Conservation (phyloP, 2,329 filamentous ascomycete genomes). For the Pseudogymnoascus sp. region DNA sequence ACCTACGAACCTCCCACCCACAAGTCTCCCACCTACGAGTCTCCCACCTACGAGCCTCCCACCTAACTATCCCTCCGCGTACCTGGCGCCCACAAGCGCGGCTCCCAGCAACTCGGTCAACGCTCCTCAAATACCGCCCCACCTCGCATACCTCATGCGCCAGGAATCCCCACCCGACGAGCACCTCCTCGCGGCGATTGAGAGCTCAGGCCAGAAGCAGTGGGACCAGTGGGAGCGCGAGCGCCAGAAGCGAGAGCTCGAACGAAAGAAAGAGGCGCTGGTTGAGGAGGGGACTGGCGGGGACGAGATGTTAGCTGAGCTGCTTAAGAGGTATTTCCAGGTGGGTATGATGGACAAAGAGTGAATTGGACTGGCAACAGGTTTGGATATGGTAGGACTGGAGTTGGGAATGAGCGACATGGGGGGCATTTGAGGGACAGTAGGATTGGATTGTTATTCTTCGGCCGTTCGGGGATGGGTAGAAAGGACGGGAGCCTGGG, state of each 20-base stretch:
- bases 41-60: not conserved
- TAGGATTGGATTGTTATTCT: not conserved
- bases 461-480: not conserved
- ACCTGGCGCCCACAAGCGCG: not conserved
- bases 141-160: not conserved
- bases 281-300: not conserved
- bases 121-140: not conserved
- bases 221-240: not conserved
- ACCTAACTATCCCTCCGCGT: not conserved
- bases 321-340: slow-evolving; percentile 2
- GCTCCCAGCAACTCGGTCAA: not conserved
- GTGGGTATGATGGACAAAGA: slow-evolving; percentile 3
- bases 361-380: not conserved
- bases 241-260: not conserved
- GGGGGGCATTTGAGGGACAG: not conserved
- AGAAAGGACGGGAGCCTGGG: not conserved
- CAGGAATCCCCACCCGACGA: not conserved
- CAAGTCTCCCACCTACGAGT: not conserved
- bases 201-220: not conserved
- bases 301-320: slow-evolving; percentile 2
- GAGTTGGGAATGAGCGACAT: not conserved
- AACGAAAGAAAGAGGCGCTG: slow-evolving; percentile 6
- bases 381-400: not conserved
- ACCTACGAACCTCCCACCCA: not conserved
- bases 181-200: not conserved